Base-by-base conservation (phyloP, 208 protist species). In the Wallacemonas sp. region DNA sequence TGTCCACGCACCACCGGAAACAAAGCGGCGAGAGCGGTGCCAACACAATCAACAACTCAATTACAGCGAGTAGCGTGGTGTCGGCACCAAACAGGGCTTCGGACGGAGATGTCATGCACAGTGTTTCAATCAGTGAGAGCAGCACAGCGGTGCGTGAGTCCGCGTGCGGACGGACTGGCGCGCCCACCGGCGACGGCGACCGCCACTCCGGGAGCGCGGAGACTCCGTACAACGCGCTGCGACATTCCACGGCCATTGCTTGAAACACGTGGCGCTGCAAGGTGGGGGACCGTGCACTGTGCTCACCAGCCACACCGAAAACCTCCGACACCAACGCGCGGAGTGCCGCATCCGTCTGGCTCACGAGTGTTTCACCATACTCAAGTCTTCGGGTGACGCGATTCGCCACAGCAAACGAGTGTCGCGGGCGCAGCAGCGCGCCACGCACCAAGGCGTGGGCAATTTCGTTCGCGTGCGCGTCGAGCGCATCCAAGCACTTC, bases 61-160 rank as follows among this genome's bases (percentile, higher is more conserved):
- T 69, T 30, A 76, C 68, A 24, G 50, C 24, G 19, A 63, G 24
- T 6, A 92, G 62, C 4, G 79, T 79, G 0, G 67, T 63, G 10
- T 50, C 38, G 2, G 53, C 22, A 22, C 86, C 82, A 62, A 92
- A 92, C 39, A 89, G 45, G 30, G 71, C 67, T 22, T 84, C 82
- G 6, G 82, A 69, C 9, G 66, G 30, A 6, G 76, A 53, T 15
- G 44, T 55, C 32, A 89, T 12, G 36, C 74, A 80, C n/a, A 84
- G 69, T 2, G 41, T 65, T 65, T 89, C 82, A 10, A 87, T 55
- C 29, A 79, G 24, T 1, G 26, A 3, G 36, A 69, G 66, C 13
- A 85, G 60, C 21, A 68, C 41, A 17, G 73, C n/a, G n/a, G n/a
- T n/a, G n/a, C n/a, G n/a, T n/a, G n/a, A n/a, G 27, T 0, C 19